Base-by-base conservation (phyloP, 2,329 filamentous ascomycete genomes). In the Neofusicoccum umdonicola region DNA sequence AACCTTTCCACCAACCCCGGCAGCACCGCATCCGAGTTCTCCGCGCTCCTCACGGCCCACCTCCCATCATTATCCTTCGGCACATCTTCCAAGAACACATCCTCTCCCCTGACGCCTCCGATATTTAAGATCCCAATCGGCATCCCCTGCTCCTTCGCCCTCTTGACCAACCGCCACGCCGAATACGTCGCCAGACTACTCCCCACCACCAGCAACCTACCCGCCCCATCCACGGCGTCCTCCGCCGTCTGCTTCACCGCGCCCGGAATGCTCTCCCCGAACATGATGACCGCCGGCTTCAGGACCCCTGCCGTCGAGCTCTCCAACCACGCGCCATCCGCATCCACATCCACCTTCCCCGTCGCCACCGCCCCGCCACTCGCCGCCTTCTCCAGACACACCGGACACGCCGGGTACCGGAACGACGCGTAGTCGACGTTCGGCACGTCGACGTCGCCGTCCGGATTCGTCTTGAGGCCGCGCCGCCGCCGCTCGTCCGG, bases 261-360 rank as follows among this genome's bases (percentile, higher is more conserved):
- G 1, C 79, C 77, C 0, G 86, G 82, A 57, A 98, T 96, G 66
- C 87, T 93, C 78, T 98, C 95, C 15, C 95, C 95, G 75, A 98
- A 98, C 92, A 98, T 97, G 71, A 93, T 88, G 2, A 99, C 93
- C 0, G 91, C 91, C 3, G 95, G 95, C 74, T 98, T 98, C 63
- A 99, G 77, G 42, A 98, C 87, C 2, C 94, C 95, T 0, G 88
- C 91, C 6, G 69, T 76, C 6, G 74, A 84, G 87, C 69, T 87
- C 88, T 0, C 80, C 79, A 82, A 79, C 91, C 90, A 96, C 0
- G 93, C 94, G 0, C 94, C 94, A 62, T 97, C 92, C 1, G 73
- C 70, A 71, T 97, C 94, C 12, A 90, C 85, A 67, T 90, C 82
- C 1, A 97, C 88, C 31, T 77, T 79, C 12, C 70, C 60, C 1